phyloP scores from a whole-genome alignment of 257 asterid genomes.

The Linderniella brevidens region DNA sequence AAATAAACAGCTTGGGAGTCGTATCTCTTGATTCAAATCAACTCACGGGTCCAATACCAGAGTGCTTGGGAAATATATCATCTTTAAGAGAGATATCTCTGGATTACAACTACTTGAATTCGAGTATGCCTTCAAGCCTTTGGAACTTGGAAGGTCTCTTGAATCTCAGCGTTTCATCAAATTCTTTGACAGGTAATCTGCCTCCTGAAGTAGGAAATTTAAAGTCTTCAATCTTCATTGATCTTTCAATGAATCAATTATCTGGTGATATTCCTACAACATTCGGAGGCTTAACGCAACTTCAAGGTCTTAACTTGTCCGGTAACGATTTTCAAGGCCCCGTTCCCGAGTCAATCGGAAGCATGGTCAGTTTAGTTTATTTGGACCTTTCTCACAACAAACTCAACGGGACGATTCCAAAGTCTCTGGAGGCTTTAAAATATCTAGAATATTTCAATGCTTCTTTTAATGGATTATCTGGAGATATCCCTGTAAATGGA shows the following conservation, averaged over 20 bases:
- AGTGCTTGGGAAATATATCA: slow-evolving; percentile 12
- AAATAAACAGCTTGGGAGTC: not conserved
- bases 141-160: slow-evolving; percentile 11
- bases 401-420: slow-evolving; percentile 11
- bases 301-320: slow-evolving; percentile 3
- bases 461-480: slow-evolving; percentile 13
- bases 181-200: slow-evolving; percentile 10
- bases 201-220: slow-evolving; percentile 9
- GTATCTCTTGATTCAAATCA: not conserved
- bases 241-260: slow-evolving; percentile 14
- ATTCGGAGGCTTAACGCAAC: slow-evolving; percentile 1
- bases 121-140: slow-evolving; percentile 9
- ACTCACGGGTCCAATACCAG: slow-evolving; percentile 10
- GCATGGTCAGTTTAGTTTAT: not conserved
- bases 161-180: slow-evolving; percentile 10
- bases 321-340: slow-evolving; percentile 9
- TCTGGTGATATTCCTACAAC: slow-evolving; percentile 9
- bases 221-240: not conserved
- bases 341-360: slow-evolving; percentile 11
- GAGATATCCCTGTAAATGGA: slow-evolving; percentile 15
- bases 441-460: slow-evolving; percentile 12
- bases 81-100: not conserved
- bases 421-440: slow-evolving; percentile 10
- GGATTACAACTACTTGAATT: slow-evolving; percentile 7
- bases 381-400: slow-evolving; percentile 16